Evolutionary conservation across 768 basidiomycete species (phyloP).

Genomic region (Calocera viscosa): DNA sequence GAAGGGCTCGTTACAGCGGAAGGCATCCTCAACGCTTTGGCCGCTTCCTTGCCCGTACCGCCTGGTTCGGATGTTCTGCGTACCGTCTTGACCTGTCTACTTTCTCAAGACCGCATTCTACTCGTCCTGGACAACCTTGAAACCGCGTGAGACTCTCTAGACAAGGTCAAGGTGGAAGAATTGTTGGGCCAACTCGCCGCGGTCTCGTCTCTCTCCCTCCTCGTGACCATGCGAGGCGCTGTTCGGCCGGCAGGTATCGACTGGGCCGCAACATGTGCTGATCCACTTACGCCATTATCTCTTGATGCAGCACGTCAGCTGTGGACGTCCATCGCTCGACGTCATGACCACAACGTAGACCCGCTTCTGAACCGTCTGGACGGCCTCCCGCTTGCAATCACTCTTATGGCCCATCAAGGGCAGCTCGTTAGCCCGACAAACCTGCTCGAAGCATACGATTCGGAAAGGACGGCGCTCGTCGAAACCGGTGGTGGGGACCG

Average conservation of each 20-base stretch:
- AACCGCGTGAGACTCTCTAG: slow-evolving; percentile 29
- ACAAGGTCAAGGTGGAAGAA: slow-evolving; percentile 19
- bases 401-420: too few species aligned
- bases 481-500: background rate
- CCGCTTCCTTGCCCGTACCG: slow-evolving; percentile 19
- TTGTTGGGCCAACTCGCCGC: slow-evolving; percentile 21
- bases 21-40: slow-evolving; percentile 24
- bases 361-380: too few species aligned
- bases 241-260: too few species aligned
- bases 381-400: too few species aligned
- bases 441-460: slow-evolving; percentile 1
- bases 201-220: too few species aligned
- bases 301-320: too few species aligned
- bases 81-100: slow-evolving; percentile 17
- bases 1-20: slow-evolving; percentile 23
- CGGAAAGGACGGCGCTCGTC: background rate
- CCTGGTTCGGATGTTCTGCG: slow-evolving; percentile 18
- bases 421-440: background rate
- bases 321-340: too few species aligned
- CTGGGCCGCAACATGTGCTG: too few species aligned
- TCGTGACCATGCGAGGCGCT: too few species aligned
- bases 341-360: too few species aligned
- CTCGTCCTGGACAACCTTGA: slow-evolving; percentile 34
- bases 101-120: slow-evolving; percentile 16
- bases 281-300: too few species aligned